phyloP scores from a whole-genome alignment of 164 flowering plant genomes.

The Berberis thunbergii region DNA sequence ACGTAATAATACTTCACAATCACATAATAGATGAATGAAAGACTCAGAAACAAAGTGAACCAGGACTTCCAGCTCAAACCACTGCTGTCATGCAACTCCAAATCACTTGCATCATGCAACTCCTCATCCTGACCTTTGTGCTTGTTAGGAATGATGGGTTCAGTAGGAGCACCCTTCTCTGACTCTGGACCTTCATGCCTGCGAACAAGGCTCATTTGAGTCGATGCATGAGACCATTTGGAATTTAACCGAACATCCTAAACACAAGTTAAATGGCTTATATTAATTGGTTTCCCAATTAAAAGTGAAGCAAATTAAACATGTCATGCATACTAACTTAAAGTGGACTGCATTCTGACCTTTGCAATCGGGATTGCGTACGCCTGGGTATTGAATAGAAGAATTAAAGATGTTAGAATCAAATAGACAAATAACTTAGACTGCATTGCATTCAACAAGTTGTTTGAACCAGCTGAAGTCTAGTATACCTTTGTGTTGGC shows the following conservation, averaged over 20 bases:
- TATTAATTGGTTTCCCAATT: constrained; percentile 12
- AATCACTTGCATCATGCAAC: background rate
- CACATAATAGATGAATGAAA: background rate
- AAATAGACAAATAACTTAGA: background rate
- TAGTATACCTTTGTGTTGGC: constrained; percentile 18
- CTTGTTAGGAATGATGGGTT: background rate
- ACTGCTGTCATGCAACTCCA: background rate
- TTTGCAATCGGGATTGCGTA: constrained; percentile 12
- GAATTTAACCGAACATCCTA: constrained; percentile 26
- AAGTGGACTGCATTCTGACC: constrained; percentile 11
- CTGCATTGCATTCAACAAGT: no score
- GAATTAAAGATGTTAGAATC: background rate
- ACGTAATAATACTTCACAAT: background rate
- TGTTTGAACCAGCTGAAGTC: no score
- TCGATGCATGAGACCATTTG: constrained; percentile 12
- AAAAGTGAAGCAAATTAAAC: background rate
- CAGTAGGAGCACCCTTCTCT: background rate
- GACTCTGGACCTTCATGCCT: constrained; percentile 19
- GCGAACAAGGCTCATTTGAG: constrained; percentile 19
- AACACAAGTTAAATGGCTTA: constrained; percentile 11
- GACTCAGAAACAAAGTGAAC: constrained; percentile 1
- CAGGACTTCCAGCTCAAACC: background rate
- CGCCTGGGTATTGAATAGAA: constrained; percentile 11
- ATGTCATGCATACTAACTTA: background rate
- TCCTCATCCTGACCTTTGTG: background rate